These are phyloP conservation scores for Protomyces inundatus DNA, from an alignment of 1,139 yeast species.

Conservation along the genomic window DNA sequence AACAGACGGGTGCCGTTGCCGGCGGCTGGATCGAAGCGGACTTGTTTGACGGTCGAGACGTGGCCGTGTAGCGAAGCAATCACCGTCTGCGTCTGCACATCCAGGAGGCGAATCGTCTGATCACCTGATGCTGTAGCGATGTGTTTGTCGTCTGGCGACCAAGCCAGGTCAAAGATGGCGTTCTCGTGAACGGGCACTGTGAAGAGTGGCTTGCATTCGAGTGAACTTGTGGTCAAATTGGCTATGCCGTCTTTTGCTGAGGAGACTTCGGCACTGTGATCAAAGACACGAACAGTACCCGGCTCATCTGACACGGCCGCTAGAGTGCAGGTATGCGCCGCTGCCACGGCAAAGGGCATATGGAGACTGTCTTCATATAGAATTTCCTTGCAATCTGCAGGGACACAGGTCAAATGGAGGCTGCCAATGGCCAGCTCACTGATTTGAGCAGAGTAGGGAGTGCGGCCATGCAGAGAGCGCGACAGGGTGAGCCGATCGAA, in stretches of 20 bases:
- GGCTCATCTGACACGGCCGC: conserved; percentile 22
- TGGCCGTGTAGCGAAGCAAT: conserved; percentile 7
- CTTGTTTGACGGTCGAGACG: conserved; percentile 18
- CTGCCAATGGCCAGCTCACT: background rate
- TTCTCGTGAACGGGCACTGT: conserved; percentile 15
- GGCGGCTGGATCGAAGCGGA: conserved; percentile 9
- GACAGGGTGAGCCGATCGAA: background rate
- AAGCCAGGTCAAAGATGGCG: conserved; percentile 24
- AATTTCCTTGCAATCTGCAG: background rate
- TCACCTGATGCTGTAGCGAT: conserved; percentile 27
- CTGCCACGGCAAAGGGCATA: conserved; percentile 23
- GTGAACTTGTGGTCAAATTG: background rate
- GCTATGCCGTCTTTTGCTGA: background rate
- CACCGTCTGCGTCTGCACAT: conserved; percentile 16
- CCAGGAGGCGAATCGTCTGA: conserved; percentile 13
- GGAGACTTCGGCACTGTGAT: background rate
- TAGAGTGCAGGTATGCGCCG: conserved; percentile 23
- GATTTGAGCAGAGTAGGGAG: background rate
- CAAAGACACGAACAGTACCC: conserved; percentile 21
- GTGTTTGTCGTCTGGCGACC: conserved; percentile 24
- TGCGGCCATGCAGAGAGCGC: background rate
- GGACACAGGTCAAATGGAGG: background rate
- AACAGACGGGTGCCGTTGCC: conserved; percentile 1
- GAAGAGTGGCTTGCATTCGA: conserved; percentile 1
- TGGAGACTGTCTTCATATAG: background rate